Evolutionary conservation across 331 rosid genomes (phyloP).

Genomic region (Erythrophleum ivorense): DNA sequence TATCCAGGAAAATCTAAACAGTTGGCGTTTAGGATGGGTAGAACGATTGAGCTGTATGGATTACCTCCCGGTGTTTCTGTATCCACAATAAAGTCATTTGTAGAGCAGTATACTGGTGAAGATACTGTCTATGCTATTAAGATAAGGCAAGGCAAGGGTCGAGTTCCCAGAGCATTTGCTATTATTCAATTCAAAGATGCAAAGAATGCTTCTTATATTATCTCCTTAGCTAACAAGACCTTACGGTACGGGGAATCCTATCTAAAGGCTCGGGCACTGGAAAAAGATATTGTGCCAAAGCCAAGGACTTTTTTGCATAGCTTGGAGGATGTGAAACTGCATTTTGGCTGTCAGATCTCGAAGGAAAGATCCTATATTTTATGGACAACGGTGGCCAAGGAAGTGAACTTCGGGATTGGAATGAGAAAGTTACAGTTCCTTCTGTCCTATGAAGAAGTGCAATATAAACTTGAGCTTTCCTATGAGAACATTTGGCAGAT

Average conservation of each 20-base stretch:
- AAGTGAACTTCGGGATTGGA: conserved; percentile 61
- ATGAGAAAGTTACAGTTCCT: conserved; percentile 59
- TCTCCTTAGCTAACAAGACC: background rate
- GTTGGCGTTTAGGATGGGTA: conserved; percentile 31
- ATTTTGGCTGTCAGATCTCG: conserved; percentile 74
- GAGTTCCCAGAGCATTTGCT: conserved; percentile 53
- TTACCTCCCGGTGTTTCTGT: conserved; percentile 55
- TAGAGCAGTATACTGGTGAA: conserved; percentile 64
- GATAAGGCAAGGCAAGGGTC: conserved; percentile 50
- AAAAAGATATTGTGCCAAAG: conserved; percentile 40
- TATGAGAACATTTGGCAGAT: conserved; percentile 87
- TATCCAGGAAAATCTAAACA: conserved; percentile 34
- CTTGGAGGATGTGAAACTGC: conserved; percentile 49
- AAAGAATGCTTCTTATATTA: conserved; percentile 42
- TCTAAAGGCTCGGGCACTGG: conserved; percentile 42
- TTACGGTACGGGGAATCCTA: conserved; percentile 33
- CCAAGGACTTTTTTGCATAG: conserved; percentile 49
- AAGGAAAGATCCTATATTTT: conserved; percentile 49
- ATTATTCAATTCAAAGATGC: conserved; percentile 66
- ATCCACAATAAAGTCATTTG: conserved; percentile 41
- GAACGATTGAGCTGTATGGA: conserved; percentile 57
- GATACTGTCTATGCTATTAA: conserved; percentile 65
- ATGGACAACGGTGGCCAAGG: conserved; percentile 49
- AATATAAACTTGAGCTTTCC: conserved; percentile 68
- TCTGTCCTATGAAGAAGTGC: conserved; percentile 22